Evolutionary conservation across 2,329 filamentous ascomycete species (phyloP).

Genomic region (Fusarium nematophilum): DNA sequence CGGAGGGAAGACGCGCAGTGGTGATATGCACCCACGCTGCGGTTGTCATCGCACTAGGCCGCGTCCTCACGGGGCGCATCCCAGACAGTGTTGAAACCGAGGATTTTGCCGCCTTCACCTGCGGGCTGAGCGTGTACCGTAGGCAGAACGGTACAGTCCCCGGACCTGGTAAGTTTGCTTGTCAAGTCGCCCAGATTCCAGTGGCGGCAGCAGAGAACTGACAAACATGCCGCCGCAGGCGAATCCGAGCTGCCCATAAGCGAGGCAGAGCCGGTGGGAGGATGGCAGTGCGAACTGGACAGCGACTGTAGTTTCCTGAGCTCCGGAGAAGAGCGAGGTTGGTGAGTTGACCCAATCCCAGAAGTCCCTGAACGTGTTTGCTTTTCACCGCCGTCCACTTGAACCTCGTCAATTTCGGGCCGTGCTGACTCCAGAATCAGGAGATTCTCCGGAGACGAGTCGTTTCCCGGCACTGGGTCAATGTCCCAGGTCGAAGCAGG

Average conservation of each 20-base stretch:
- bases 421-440: slow-evolving; percentile 42
- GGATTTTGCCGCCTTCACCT: slow-evolving; percentile 89
- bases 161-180: slow-evolving; percentile 29
- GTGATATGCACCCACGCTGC: slow-evolving; percentile 92
- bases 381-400: slow-evolving; percentile 14
- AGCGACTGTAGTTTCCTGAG: slow-evolving; percentile 87
- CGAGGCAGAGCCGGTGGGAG: slow-evolving; percentile 60
- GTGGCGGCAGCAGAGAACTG: slow-evolving; percentile 9
- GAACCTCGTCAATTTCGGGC: slow-evolving; percentile 18
- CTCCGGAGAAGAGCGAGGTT: slow-evolving; percentile 86
- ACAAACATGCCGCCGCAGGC: slow-evolving; percentile 28
- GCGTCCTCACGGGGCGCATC: slow-evolving; percentile 82
- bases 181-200: slow-evolving; percentile 9
- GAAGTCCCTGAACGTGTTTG: slow-evolving; percentile 21
- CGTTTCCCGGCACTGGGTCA: slow-evolving; percentile 58
- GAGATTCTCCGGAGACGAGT: slow-evolving; percentile 68
- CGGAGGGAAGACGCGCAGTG: slow-evolving; percentile 74
- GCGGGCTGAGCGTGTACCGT: slow-evolving; percentile 76
- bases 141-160: slow-evolving; percentile 11
- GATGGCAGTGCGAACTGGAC: slow-evolving; percentile 84
- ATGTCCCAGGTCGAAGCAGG: slow-evolving; percentile 46
- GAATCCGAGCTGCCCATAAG: slow-evolving; percentile 19
- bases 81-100: slow-evolving; percentile 77
- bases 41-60: slow-evolving; percentile 85
- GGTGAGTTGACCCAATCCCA: slow-evolving; percentile 66